Evolutionary conservation across 768 basidiomycete genomes (phyloP), one percentile per base, ranked within the genome.

Genomic region (Mycena sanguinolenta): DNA sequence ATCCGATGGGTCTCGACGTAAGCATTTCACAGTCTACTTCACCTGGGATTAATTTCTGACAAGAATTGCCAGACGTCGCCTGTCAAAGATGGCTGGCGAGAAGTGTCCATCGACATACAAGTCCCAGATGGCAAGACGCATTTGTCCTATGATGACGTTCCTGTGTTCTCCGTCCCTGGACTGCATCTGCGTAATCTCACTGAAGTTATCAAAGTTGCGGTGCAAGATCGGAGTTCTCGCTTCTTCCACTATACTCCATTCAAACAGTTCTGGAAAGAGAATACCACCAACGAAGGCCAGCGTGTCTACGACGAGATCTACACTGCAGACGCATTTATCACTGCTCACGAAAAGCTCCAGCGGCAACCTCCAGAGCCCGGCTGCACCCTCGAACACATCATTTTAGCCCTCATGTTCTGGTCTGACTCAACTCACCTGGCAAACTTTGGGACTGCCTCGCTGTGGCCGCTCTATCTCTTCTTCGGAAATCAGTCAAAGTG

Each of bases 401-500:
- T 82, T 61, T 72, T 69, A 0, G 69, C 69, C 0, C 57, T 81
- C 1, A 79, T 81, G 77, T 69, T 82, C 17, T 79, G 75, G 65
- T 81, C 80, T 0, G 82, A 83, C 58, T 73, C 76, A 0, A 83
- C 82, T 2, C 77, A 78, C 52, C 66, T 80, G 0, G 72, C 81
- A 0, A 65, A 78, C 32, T 83, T 83, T 67, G 80, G 82, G 2
- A 79, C 53, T 16, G 79, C 79, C 0, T 76, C 74, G 38, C 71
- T 69, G 6, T 87, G 84, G 85, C 84, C 84, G 0, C 69, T 84
- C 0, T 86, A 86, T 58, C 34, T 82, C 10, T 79, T 75, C 64
- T 78, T 85, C 34, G 84, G 83, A 0, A 83, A 82, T 57, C 74
- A 79, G 10, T 84, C 83, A 0, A 62, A 87, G 70, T 86, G 85